Percentiles rank a stretch among this genome's conserved stretches.
Evolutionary conservation across 1,284 basidiomycete genomes (phyloP).

Genomic region (Cutaneotrichosporon mucoides): DNA sequence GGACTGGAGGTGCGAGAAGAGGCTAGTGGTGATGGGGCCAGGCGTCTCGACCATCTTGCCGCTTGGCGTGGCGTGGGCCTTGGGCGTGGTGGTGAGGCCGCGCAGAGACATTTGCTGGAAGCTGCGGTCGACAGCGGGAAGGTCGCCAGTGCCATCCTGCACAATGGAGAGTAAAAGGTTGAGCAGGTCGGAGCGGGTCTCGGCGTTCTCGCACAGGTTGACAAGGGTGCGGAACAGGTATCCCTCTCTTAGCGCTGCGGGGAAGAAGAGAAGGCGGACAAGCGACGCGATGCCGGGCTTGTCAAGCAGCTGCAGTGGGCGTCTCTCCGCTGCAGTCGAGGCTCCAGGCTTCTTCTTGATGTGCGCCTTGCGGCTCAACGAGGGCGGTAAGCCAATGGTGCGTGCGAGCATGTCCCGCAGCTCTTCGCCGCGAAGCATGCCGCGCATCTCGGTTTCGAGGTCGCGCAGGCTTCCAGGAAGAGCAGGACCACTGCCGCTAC

Average conservation of each 20-base stretch:
- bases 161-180: conserved; percentile 87
- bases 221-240: conserved; percentile 85
- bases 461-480: background rate
- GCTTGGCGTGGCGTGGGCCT: conserved; percentile 63
- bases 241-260: conserved; percentile 73
- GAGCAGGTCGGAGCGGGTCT: conserved; percentile 86
- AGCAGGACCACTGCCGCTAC: background rate
- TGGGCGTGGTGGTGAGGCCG: conserved; percentile 58
- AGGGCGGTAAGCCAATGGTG: conserved; percentile 1
- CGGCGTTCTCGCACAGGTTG: conserved; percentile 92
- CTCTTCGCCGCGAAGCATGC: conserved; percentile 3
- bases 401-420: conserved; percentile 9
- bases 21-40: conserved; percentile 51
- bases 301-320: conserved; percentile 78
- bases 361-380: background rate
- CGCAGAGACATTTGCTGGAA: conserved; percentile 87
- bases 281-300: conserved; percentile 84
- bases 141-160: conserved; percentile 90
- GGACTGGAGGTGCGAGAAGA: conserved; percentile 64
- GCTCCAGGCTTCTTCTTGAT: background rate
- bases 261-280: conserved; percentile 92
- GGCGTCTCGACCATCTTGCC: conserved; percentile 50
- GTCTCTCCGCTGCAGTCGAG: conserved; percentile 29
- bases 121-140: conserved; percentile 86
- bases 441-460: conserved; percentile 6